Base-by-base conservation (phyloP, 495 filamentous ascomycete species). In the Tuber magnatum region DNA sequence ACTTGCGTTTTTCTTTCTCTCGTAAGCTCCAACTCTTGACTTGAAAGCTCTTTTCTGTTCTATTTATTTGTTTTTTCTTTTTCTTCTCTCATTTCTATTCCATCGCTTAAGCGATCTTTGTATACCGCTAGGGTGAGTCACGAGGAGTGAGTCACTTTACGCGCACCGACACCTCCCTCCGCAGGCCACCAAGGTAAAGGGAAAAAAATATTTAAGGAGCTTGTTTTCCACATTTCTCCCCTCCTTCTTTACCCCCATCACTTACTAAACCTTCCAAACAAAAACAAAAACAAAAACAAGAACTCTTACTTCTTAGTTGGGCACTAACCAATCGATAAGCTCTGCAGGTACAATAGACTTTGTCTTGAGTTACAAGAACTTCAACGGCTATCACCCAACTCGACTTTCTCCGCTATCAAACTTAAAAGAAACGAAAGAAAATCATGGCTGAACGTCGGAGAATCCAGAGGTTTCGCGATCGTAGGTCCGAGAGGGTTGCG, bases 141-240 rank as follows among this genome's bases (percentile, higher is more conserved):
- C 28, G 56, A 28, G 12, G 9, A 28, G 12, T 16, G 12, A 65
- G 28, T 35, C 28, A 35, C 56, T 32, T 35, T 35, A 65, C 56
- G 56, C 28, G 56, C 32, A 35, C 28, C 32, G 28, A 65, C 56
- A 14, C 56, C 28, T 65, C 28, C 35, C 56, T 28, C 28, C 28
- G 28, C 28, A 18, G 28, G 56, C 4, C 0, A 10, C 46, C 22
- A 61, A 35, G 9, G 24, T 7, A 56, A n/a, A n/a, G n/a, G n/a
- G 10, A 28, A 56, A 46, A 72, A 72, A 22, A 42, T 72, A 43
- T 72, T 24, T 72, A 43, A 68, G 61, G 46, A 22, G 40, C 70
- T 8, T 40, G 71, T 44, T 40, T 35, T 46, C 43, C 28, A 46
- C 22, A 88, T 74, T 92, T 86, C 48, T 88, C 35, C 84, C 74